phyloP scores from a whole-genome alignment of 805 yeast species.

The Yamadazyma sp. region DNA sequence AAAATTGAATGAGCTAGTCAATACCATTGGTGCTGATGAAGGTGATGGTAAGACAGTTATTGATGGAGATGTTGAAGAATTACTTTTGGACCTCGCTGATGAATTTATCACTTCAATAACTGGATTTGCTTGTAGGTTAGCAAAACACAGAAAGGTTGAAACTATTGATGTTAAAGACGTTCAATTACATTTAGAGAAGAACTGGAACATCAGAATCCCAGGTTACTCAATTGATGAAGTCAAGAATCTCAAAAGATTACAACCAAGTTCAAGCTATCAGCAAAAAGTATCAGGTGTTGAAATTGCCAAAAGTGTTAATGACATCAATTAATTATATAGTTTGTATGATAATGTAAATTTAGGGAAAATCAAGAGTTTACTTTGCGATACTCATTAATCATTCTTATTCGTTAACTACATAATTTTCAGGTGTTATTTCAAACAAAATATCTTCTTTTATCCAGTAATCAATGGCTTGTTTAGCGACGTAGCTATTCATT shows the following conservation, averaged over 20 bases:
- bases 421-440: slow-evolving; percentile 30
- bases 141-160: slow-evolving; percentile 90
- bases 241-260: slow-evolving; percentile 70
- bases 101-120: slow-evolving; percentile 92
- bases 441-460: slow-evolving; percentile 51
- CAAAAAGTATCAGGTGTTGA: slow-evolving; percentile 70
- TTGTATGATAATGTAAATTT: not conserved
- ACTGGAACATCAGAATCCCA: slow-evolving; percentile 94
- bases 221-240: slow-evolving; percentile 92
- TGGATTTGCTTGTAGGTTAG: slow-evolving; percentile 88
- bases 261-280: slow-evolving; percentile 57
- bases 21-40: slow-evolving; percentile 76
- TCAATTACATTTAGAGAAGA: slow-evolving; percentile 69
- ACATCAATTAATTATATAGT: slow-evolving; percentile 16
- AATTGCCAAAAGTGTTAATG: slow-evolving; percentile 59
- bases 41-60: slow-evolving; percentile 88
- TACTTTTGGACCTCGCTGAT: slow-evolving; percentile 88
- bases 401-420: slow-evolving; percentile 38
- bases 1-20: slow-evolving; percentile 82
- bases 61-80: slow-evolving; percentile 95
- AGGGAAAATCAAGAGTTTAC: not conserved
- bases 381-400: not conserved
- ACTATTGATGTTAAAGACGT: slow-evolving; percentile 84
- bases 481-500: slow-evolving; percentile 41
- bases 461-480: slow-evolving; percentile 57